Conservation (phyloP, 768 basidiomycete species). For the Agaricus sinodeliciosus region DNA sequence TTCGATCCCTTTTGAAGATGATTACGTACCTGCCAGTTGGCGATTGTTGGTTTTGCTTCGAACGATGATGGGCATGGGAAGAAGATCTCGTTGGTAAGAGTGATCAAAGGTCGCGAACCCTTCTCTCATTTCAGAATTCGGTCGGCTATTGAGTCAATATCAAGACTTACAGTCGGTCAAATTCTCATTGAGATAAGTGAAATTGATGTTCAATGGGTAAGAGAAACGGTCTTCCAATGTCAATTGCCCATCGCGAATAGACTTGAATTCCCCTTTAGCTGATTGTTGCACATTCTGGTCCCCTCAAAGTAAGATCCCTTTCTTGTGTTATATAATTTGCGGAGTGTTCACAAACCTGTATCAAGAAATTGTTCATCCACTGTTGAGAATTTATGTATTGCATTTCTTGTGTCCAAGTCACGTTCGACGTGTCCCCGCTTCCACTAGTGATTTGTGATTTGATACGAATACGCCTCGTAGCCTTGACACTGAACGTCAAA, state of each 20-base stretch:
- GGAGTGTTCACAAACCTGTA: constrained; percentile 25
- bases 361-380: constrained; percentile 40
- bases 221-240: constrained; percentile 35
- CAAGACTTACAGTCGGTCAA: constrained; percentile 29
- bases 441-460: constrained; percentile 57
- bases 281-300: constrained; percentile 34
- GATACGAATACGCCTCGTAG: constrained; percentile 49
- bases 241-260: constrained; percentile 35
- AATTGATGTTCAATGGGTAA: constrained; percentile 40
- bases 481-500: constrained; percentile 57
- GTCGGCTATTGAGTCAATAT: background rate
- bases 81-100: constrained; percentile 53
- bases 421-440: constrained; percentile 48
- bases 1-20: background rate
- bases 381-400: constrained; percentile 57
- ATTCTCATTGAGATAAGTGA: constrained; percentile 28
- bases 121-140: constrained; percentile 34
- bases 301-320: background rate
- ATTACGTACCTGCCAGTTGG: constrained; percentile 49
- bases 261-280: constrained; percentile 28
- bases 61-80: constrained; percentile 53
- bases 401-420: constrained; percentile 57
- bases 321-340: too few relatives aligned
- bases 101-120: constrained; percentile 44
- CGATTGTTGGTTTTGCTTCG: constrained; percentile 51